Base-by-base conservation (phyloP, 805 yeast genomes). In the Tetrapisispora arboricola region DNA sequence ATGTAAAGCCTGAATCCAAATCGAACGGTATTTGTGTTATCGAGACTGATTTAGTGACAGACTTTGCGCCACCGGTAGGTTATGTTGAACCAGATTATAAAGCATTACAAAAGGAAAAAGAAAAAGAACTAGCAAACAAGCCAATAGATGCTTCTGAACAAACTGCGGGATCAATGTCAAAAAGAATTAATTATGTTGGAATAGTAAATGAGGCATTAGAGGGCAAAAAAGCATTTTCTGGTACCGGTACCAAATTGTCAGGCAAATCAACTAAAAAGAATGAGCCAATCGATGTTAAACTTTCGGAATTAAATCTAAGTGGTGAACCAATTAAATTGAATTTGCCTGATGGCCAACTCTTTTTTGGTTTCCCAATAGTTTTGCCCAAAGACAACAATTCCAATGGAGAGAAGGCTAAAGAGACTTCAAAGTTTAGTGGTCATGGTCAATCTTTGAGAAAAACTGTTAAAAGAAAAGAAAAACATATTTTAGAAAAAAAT, bases 11-110 rank as follows among this genome's bases (percentile, higher is more conserved):
- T 0, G 84, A 80, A 39, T 70, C 76, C 2, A 51, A 60, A 6
- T 64, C 67, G 7, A 65, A 73, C 26, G 84, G 95, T 44, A 80
- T 90, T 12, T 90, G 96, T 68, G 96, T 92, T 5, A 85, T 92
- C 21, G 99, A 92, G 58, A 92, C 98, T 0, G 98, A 92, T 65
- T 70, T 92, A 46, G 95, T 85, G 44, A 94, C 96, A 0, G 99
- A 92, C 57, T 92, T 92, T 67, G 97, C 96, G 1, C 95, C 98
- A 2, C 99, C 99, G 0, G 95, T 90, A 5, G 99, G 99, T 0
- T 92, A 92, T 58, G 95, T 84, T 16, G 97, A 90, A 57, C 96
- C 96, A 1, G 87, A 84, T 47, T 75, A 75, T 45, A 62, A 68
- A 40, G 55, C 61, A 6, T 31, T 57, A 41, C 53, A 54, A 27